A percentile compares a stretch with the other conserved stretches of the same genome.
These are phyloP conservation scores for Pisolithus albus DNA, from an alignment of 768 basidiomycete genomes.

Conservation along the genomic window DNA sequence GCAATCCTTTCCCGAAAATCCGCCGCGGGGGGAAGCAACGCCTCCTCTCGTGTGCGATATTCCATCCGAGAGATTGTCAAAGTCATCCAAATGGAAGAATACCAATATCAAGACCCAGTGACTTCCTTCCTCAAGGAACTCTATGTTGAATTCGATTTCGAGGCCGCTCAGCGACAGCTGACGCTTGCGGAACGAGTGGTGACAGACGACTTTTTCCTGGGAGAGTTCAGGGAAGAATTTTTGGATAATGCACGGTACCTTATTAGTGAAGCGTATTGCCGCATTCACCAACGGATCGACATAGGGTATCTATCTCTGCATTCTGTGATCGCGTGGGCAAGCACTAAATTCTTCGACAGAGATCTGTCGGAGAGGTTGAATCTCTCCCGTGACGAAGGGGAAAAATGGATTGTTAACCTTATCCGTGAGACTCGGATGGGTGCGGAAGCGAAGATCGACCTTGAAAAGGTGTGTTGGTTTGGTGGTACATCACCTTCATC, in stretches of 20 bases:
- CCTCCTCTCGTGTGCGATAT: constrained; percentile 72
- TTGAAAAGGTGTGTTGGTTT: constrained; percentile 69
- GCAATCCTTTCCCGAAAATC: constrained; percentile 88
- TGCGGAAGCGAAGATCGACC: constrained; percentile 94
- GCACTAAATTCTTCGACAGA: constrained; percentile 31
- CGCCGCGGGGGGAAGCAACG: constrained; percentile 37
- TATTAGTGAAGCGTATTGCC: constrained; percentile 95
- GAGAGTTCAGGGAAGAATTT: constrained; percentile 87
- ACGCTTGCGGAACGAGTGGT: constrained; percentile 75
- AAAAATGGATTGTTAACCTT: constrained; percentile 99
- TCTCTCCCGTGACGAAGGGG: constrained; percentile 89
- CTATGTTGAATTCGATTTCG: constrained; percentile 94
- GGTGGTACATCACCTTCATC: background rate
- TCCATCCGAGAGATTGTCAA: constrained; percentile 90
- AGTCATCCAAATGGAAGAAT: constrained; percentile 91
- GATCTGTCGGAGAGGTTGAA: constrained; percentile 92
- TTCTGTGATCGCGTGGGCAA: background rate
- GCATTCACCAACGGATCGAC: constrained; percentile 91
- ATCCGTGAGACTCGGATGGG: constrained; percentile 97
- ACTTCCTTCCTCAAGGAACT: constrained; percentile 91
- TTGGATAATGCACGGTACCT: constrained; percentile 94
- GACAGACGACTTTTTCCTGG: constrained; percentile 89
- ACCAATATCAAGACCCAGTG: constrained; percentile 92
- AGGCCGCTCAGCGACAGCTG: constrained; percentile 83
- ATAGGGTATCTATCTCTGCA: constrained; percentile 51